Conservation (phyloP, 2,329 filamentous ascomycete genomes). For the Colletotrichum sojae region DNA sequence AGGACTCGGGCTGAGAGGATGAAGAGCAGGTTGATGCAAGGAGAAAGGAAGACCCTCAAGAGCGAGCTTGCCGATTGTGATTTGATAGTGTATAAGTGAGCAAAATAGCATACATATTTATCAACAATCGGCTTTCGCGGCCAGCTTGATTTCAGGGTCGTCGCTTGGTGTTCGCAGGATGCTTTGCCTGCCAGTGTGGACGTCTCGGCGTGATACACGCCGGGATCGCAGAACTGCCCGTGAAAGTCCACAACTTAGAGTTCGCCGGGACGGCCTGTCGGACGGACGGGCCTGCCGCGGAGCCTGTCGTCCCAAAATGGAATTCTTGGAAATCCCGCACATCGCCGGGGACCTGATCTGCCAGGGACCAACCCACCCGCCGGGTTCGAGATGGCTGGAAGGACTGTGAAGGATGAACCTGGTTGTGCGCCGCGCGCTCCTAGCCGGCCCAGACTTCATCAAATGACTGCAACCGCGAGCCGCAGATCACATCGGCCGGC, state of each 20-base stretch:
- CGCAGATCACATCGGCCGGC: background rate
- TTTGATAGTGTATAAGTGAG: background rate
- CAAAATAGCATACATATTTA: constrained; percentile 12
- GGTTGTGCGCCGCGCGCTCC: background rate
- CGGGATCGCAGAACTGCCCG: constrained; percentile 11
- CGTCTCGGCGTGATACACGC: constrained; percentile 22
- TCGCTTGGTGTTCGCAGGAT: background rate
- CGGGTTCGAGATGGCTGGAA: too few species aligned
- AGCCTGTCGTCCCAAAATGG: constrained; percentile 1
- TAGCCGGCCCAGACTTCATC: background rate
- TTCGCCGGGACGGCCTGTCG: constrained; percentile 25
- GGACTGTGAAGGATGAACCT: background rate
- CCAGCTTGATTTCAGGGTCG: background rate
- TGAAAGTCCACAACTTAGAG: constrained; percentile 20
- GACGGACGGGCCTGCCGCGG: constrained; percentile 4
- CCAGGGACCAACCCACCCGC: too few species aligned
- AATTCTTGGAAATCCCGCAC: constrained; percentile 14
- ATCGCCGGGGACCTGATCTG: background rate
- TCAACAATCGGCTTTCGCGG: background rate
- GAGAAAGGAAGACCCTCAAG: background rate
- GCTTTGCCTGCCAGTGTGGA: constrained; percentile 13
- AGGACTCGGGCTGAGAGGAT: background rate
- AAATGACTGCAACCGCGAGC: background rate
- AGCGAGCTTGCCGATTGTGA: background rate
- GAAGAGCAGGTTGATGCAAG: background rate